A percentile compares a stretch with the other conserved stretches of the same genome.
phyloP scores from a whole-genome alignment of 257 asterid genomes.

The Eustoma russellianum region DNA sequence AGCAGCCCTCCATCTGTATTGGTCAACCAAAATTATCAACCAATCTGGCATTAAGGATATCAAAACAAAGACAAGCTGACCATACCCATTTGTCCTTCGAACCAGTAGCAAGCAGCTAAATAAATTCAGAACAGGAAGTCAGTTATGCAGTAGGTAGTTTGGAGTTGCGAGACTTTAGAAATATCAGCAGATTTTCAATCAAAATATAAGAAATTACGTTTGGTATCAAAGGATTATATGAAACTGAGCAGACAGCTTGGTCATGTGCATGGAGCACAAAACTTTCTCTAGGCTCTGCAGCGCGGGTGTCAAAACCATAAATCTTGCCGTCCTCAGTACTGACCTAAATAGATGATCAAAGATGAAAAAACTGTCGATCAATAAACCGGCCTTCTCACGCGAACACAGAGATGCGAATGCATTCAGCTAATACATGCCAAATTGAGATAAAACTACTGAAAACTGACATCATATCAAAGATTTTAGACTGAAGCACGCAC shows the following conservation, averaged over 20 bases:
- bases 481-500: slow-evolving; percentile 31
- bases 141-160: slow-evolving; percentile 4
- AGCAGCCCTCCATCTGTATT: background rate
- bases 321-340: slow-evolving; percentile 81
- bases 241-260: slow-evolving; percentile 65
- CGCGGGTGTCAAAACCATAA: slow-evolving; percentile 58
- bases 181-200: too few relatives aligned
- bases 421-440: background rate
- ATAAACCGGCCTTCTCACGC: too few relatives aligned
- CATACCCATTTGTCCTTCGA: slow-evolving; percentile 78
- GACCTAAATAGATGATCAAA: slow-evolving; percentile 35
- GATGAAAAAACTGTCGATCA: background rate
- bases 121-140: slow-evolving; percentile 10
- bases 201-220: slow-evolving; percentile 35
- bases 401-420: too few relatives aligned
- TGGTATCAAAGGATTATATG: slow-evolving; percentile 51
- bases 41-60: background rate
- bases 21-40: slow-evolving; percentile 2
- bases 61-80: slow-evolving; percentile 3
- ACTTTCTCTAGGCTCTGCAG: slow-evolving; percentile 50
- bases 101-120: slow-evolving; percentile 92
- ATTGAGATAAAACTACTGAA: background rate
- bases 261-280: slow-evolving; percentile 92
- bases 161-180: background rate
- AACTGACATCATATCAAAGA: background rate